These are phyloP conservation scores for Candida patagonica DNA, from an alignment of 805 yeast species.

Conservation along the genomic window DNA sequence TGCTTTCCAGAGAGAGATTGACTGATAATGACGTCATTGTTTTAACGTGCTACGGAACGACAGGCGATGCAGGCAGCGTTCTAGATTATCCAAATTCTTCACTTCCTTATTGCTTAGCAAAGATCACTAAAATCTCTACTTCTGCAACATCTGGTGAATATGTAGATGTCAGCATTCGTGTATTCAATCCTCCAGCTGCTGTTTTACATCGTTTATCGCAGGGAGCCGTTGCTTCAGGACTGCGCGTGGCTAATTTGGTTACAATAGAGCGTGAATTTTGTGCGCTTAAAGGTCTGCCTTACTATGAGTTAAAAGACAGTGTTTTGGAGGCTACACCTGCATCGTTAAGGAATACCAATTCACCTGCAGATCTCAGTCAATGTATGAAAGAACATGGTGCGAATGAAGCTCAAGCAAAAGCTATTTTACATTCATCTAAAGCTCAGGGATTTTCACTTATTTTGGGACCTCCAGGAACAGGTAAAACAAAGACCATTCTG, in stretches of 20 bases:
- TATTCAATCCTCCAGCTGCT: constrained; percentile 35
- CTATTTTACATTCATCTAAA: constrained; percentile 64
- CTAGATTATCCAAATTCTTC: constrained; percentile 12
- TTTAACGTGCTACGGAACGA: constrained; percentile 43
- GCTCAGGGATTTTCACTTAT: constrained; percentile 76
- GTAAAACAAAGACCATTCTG: constrained; percentile 93
- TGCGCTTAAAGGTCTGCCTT: constrained; percentile 70
- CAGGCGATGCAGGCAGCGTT: constrained; percentile 14
- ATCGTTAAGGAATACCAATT: constrained; percentile 22
- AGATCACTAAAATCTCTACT: constrained; percentile 62
- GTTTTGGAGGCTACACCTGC: constrained; percentile 62
- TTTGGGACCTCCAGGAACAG: constrained; percentile 99
- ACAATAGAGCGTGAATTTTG: constrained; percentile 91
- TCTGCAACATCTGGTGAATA: constrained; percentile 40
- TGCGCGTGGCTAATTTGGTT: constrained; percentile 73
- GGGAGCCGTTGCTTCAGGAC: constrained; percentile 51
- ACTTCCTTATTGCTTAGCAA: constrained; percentile 59
- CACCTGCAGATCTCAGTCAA: constrained; percentile 27
- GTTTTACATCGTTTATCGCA: constrained; percentile 53
- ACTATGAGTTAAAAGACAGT: constrained; percentile 63
- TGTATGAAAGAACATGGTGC: constrained; percentile 48
- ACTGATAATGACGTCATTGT: constrained; percentile 72
- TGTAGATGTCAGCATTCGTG: constrained; percentile 67
- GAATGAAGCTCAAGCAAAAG: constrained; percentile 85
- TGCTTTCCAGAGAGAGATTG: constrained; percentile 42